Percentiles rank a stretch among this genome's conserved stretches.
phyloP scores from a whole-genome alignment of 257 asterid genomes.

The Striga asiatica region DNA sequence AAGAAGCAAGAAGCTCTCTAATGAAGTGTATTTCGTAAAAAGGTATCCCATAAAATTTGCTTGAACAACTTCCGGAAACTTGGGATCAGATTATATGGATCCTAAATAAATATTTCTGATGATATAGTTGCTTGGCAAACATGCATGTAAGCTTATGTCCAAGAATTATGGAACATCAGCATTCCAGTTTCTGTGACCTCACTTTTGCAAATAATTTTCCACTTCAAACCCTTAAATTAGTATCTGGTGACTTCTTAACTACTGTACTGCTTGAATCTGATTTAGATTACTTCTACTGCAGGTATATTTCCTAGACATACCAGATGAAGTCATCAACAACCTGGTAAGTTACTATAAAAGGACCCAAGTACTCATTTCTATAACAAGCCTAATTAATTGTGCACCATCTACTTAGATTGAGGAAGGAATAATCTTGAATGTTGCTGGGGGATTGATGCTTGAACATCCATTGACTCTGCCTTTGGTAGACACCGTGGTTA shows the following conservation, averaged over 20 bases:
- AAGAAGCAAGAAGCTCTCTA: not conserved
- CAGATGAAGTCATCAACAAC: slow-evolving; percentile 59
- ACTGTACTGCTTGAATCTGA: not conserved
- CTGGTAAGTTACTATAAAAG: slow-evolving; percentile 38
- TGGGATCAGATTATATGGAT: no score
- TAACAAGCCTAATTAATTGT: slow-evolving; percentile 12
- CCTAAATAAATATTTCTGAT: no score
- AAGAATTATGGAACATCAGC: not conserved
- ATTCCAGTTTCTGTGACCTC: not conserved
- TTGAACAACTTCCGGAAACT: no score
- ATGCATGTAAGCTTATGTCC: no score
- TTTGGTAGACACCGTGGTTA: slow-evolving; percentile 68
- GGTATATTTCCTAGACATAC: slow-evolving; percentile 86
- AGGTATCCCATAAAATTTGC: not conserved
- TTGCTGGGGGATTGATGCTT: slow-evolving; percentile 92
- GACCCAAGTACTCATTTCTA: not conserved
- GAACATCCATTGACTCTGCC: slow-evolving; percentile 82
- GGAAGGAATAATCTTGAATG: slow-evolving; percentile 60
- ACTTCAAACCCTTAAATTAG: not conserved
- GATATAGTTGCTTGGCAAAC: no score
- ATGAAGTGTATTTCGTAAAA: not conserved
- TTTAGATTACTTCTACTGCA: slow-evolving; percentile 20
- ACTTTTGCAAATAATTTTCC: not conserved
- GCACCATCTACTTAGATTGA: slow-evolving; percentile 42
- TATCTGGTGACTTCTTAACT: not conserved